phyloP scores from a whole-genome alignment of 2,329 filamentous ascomycete genomes.

The Calonectria hongkongensis region DNA sequence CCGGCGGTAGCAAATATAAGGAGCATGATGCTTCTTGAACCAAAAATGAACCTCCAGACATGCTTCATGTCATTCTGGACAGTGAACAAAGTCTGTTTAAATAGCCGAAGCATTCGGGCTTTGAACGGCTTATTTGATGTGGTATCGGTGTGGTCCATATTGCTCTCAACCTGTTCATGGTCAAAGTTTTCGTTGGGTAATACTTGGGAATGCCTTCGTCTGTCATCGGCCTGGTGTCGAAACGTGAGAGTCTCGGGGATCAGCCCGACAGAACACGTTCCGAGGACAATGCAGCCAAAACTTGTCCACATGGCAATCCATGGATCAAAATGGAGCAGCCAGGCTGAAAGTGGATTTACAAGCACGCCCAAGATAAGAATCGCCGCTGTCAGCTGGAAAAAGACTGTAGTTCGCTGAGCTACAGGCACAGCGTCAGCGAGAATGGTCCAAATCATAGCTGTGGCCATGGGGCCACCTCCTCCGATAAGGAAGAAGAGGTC shows the following conservation, averaged over 20 bases:
- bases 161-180: not conserved
- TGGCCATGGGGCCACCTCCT: conserved; percentile 61
- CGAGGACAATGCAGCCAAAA: conserved; percentile 55
- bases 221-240: conserved; percentile 55
- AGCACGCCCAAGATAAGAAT: conserved; percentile 63
- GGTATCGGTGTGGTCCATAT: not conserved
- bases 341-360: conserved; percentile 63
- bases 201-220: conserved; percentile 32
- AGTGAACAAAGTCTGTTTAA: conserved; percentile 53
- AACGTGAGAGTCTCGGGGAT: conserved; percentile 67
- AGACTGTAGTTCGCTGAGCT: conserved; percentile 61
- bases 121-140: conserved; percentile 8
- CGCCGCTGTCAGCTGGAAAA: conserved; percentile 63
- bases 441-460: conserved; percentile 67
- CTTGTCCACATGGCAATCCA: conserved; percentile 65
- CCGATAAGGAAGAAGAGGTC: conserved; percentile 63
- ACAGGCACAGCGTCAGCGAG: conserved; percentile 66
- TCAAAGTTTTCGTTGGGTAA: conserved; percentile 26
- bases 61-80: conserved; percentile 58
- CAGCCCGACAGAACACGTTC: conserved; percentile 55
- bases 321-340: conserved; percentile 61
- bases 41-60: conserved; percentile 63
- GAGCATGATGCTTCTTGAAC: conserved; percentile 61
- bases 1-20: conserved; percentile 60
- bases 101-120: not conserved